Evolutionary conservation across 805 yeast species (phyloP).

Genomic region (Zygosaccharomyces bailii): DNA sequence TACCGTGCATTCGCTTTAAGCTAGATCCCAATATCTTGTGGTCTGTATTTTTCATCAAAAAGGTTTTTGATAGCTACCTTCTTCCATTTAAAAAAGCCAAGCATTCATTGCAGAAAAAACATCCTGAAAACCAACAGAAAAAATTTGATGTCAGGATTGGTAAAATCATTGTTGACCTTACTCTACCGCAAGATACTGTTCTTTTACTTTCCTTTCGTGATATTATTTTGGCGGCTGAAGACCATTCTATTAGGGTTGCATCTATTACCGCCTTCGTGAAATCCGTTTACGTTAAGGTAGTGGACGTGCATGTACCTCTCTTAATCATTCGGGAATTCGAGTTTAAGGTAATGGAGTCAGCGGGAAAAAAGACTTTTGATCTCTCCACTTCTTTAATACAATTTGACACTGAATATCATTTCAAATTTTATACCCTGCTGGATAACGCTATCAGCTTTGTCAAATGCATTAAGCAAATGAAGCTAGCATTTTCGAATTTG

Average conservation of each 20-base stretch:
- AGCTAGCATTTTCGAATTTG: slow-evolving; percentile 41
- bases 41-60: slow-evolving; percentile 24
- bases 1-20: slow-evolving; percentile 27
- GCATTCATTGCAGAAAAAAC: neutral
- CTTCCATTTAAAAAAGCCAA: slow-evolving; percentile 6
- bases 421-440: slow-evolving; percentile 45
- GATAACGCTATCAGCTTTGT: slow-evolving; percentile 48
- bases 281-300: slow-evolving; percentile 30
- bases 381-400: slow-evolving; percentile 22
- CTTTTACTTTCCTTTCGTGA: slow-evolving; percentile 20
- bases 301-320: slow-evolving; percentile 23
- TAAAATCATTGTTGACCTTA: slow-evolving; percentile 26
- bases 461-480: slow-evolving; percentile 47
- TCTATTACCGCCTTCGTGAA: slow-evolving; percentile 21
- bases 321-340: slow-evolving; percentile 18
- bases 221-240: slow-evolving; percentile 8
- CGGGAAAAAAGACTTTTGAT: slow-evolving; percentile 4
- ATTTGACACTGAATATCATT: slow-evolving; percentile 36
- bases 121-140: neutral
- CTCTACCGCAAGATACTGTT: slow-evolving; percentile 29
- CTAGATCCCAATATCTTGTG: slow-evolving; percentile 34
- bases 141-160: slow-evolving; percentile 14
- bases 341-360: slow-evolving; percentile 11
- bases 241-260: slow-evolving; percentile 9
- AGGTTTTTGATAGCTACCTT: slow-evolving; percentile 15